Evolutionary conservation across 768 basidiomycete genomes (phyloP), one percentile per base, ranked within the genome.

Genomic region (Tremella yokohamensis): DNA sequence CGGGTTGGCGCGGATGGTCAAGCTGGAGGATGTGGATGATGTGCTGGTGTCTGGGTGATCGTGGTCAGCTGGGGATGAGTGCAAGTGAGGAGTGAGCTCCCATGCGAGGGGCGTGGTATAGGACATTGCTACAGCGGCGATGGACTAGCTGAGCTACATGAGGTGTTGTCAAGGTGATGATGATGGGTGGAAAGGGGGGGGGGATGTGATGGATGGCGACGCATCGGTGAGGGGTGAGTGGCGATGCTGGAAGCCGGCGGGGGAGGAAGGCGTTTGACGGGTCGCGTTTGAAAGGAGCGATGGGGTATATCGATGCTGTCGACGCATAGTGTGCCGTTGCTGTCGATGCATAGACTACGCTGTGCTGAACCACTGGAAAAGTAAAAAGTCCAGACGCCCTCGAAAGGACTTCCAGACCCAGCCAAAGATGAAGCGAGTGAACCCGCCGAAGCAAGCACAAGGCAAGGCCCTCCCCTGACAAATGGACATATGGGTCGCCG

Each of bases 361-460:
- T n/a, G n/a, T n/a, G n/a, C n/a, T 40, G 39, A 11, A 16, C 15
- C n/a, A 16, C n/a, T 18, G 42, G 22, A 4, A 45, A 61, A 48
- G 56, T 26, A 45, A 52, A 64, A 65, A 66, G 71, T 64, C 66
- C 54, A 49, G 71, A 58, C 58, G 62, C 66, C 69, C 70, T 65
- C 71, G 71, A 68, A 66, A 66, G 71, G 69, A 68, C 61, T 59
- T 58, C 71, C 62, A 50, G 58, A 69, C 71, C 58, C 40, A 70
- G 66, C 71, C 62, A 73, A 59, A 70, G 70, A 73, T 73, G 66
- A 34, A 56, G 63, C 64, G 49, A 61, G 56, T 73, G 71, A 73
- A 70, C 68, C 67, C 54, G 61, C 65, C 68, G 71, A 73, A 68
- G 64, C 63, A 40, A 73, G 66, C 71, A 70, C 71, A 73, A 70